Evolutionary conservation across 1,139 yeast species (phyloP).

Genomic region (Suhomyces maxii): DNA sequence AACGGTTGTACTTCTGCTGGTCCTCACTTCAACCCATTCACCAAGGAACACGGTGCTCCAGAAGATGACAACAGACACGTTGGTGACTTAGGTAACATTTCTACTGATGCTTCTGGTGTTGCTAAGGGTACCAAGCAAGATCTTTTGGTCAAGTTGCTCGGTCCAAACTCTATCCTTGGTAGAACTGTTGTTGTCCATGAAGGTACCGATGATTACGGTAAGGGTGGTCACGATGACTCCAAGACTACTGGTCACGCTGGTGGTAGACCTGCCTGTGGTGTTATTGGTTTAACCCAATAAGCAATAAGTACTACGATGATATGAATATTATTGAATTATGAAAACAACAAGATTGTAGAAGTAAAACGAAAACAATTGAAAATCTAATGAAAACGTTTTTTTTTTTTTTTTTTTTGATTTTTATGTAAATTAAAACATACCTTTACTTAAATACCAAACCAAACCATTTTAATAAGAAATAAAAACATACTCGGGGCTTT

Average conservation of each 20-base stretch:
- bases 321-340: not conserved
- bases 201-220: conserved; percentile 94
- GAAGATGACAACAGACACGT: conserved; percentile 88
- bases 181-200: conserved; percentile 96
- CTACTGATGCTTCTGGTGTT: conserved; percentile 81
- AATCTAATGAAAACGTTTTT: no score
- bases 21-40: conserved; percentile 96
- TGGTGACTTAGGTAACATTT: conserved; percentile 94
- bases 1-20: conserved; percentile 99
- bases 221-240: conserved; percentile 93
- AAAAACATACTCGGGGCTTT: no score
- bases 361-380: not conserved
- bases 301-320: conserved; percentile 4
- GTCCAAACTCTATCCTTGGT: conserved; percentile 84
- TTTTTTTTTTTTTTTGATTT: no score
- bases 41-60: conserved; percentile 93
- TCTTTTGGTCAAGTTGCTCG: conserved; percentile 71
- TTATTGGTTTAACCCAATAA: conserved; percentile 73
- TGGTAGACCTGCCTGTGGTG: conserved; percentile 99
- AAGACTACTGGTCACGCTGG: conserved; percentile 98
- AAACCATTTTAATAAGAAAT: no score
- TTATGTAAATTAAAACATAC: no score
- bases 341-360: no score
- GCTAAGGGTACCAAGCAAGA: conserved; percentile 90
- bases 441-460: no score